Conservation (phyloP, 192 early-diverging fungal species). For the Linnemannia elongata region DNA sequence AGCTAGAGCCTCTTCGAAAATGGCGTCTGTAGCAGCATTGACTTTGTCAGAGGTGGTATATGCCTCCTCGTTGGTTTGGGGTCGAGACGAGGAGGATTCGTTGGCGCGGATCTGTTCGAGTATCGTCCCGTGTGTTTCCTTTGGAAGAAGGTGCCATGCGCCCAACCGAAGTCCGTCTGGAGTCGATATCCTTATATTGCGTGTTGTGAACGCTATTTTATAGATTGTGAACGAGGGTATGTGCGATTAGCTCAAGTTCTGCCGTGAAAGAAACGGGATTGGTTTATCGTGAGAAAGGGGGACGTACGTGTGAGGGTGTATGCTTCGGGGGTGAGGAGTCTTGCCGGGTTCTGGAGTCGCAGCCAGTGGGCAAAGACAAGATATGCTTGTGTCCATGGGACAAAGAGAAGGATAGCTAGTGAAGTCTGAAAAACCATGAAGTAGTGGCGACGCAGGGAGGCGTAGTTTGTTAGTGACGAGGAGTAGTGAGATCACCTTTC, state of each 20-base stretch:
- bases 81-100: slow-evolving; percentile 1
- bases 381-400: slow-evolving; percentile 56
- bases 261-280: background rate
- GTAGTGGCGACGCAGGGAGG: background rate
- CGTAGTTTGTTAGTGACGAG: background rate
- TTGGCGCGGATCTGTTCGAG: slow-evolving; percentile 30
- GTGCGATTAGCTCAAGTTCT: background rate
- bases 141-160: slow-evolving; percentile 40
- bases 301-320: slow-evolving; percentile 39
- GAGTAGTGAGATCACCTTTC: background rate
- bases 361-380: slow-evolving; percentile 55
- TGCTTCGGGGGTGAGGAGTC: slow-evolving; percentile 47
- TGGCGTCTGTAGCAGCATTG: slow-evolving; percentile 7
- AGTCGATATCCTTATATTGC: slow-evolving; percentile 41
- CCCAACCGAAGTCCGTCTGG: slow-evolving; percentile 41
- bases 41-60: background rate
- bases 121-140: background rate
- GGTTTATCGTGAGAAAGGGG: background rate
- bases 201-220: slow-evolving; percentile 43
- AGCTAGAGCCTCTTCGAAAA: slow-evolving; percentile 38
- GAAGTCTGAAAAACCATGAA: slow-evolving; percentile 24
- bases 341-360: slow-evolving; percentile 36
- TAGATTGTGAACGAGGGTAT: background rate
- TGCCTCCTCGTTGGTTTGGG: slow-evolving; percentile 1
- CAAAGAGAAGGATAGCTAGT: slow-evolving; percentile 43